phyloP scores from a whole-genome alignment of 768 basidiomycete genomes.

The Botryobasidium botryosum region DNA sequence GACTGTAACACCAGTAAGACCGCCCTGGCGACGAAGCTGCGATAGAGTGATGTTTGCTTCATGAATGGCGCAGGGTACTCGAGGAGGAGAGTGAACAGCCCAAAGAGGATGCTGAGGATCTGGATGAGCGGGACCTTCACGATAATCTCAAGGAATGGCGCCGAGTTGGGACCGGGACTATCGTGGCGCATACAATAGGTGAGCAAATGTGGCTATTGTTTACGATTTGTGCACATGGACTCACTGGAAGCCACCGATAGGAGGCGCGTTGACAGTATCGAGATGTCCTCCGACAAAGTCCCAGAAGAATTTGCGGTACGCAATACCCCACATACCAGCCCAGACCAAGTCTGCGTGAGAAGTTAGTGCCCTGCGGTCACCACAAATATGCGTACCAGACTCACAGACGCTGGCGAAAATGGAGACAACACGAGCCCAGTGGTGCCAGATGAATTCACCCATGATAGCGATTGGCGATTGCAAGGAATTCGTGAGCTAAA shows the following conservation, averaged over 20 bases:
- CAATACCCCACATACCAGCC: conserved; percentile 63
- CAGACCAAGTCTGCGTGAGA: conserved; percentile 46
- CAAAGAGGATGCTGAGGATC: conserved; percentile 44
- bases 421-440: conserved; percentile 50
- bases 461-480: no score
- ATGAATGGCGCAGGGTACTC: conserved; percentile 54
- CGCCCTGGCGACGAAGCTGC: conserved; percentile 45
- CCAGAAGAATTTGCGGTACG: conserved; percentile 93
- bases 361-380: not conserved
- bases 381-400: conserved; percentile 20
- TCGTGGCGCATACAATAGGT: not conserved
- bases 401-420: conserved; percentile 57
- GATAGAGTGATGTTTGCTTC: conserved; percentile 39
- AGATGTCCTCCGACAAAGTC: conserved; percentile 62
- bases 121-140: conserved; percentile 67
- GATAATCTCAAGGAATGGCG: conserved; percentile 53
- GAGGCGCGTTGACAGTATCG: not conserved
- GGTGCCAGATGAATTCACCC: conserved; percentile 73
- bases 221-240: not conserved
- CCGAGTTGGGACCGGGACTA: conserved; percentile 43
- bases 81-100: conserved; percentile 39
- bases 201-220: not conserved
- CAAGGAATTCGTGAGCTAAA: no score
- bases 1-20: conserved; percentile 47
- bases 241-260: not conserved